Evolutionary conservation across 2,329 filamentous ascomycete genomes (phyloP), one percentile per base, ranked within the genome.

Genomic region (Penicillium sp.): DNA sequence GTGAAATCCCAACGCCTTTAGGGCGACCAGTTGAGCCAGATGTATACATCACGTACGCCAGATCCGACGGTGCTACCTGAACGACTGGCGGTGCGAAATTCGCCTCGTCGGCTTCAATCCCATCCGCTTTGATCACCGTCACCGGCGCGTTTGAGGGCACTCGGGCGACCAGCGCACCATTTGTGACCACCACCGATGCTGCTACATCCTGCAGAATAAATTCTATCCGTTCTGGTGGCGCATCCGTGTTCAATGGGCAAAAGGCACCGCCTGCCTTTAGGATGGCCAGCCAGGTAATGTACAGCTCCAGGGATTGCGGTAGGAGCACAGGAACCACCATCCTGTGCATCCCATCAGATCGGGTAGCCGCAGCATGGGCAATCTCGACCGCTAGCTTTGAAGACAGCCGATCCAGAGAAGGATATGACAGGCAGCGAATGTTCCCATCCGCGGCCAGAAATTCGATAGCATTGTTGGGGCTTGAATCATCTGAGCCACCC

Each of bases 11-110:
- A 24, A 97, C 93, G 1, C 92, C 93, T 77, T 97, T 97, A 0
- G 93, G 93, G 4, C 87, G 86, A 13, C 93, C 93, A 0, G 92
- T 96, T 5, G 91, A 96, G 3, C 92, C 92, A 46, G 91, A 96
- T 1, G 93, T 96, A 72, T 96, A 97, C 86, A 96, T 92, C 57
- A 96, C 85, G 77, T 97, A 97, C 24, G 93, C 91, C 24, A 93
- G 52, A 55, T 68, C 59, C 8, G 65, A 60, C 16, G 66, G 46
- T 72, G 58, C 82, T 27, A 46, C 49, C 16, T 49, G 16, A 29
- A 48, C 48, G 22, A 37, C 22, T n/a, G 57, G 52, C 16, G 21
- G 21, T 7, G 21, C 4, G 19, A 50, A 4, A 42, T 59, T 33
- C 42, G 45, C 37, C 21, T 49, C 33, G 3, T 46, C 24, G 21